phyloP scores from a whole-genome alignment of 345 rosid species.

The Eucalyptus victrix region DNA sequence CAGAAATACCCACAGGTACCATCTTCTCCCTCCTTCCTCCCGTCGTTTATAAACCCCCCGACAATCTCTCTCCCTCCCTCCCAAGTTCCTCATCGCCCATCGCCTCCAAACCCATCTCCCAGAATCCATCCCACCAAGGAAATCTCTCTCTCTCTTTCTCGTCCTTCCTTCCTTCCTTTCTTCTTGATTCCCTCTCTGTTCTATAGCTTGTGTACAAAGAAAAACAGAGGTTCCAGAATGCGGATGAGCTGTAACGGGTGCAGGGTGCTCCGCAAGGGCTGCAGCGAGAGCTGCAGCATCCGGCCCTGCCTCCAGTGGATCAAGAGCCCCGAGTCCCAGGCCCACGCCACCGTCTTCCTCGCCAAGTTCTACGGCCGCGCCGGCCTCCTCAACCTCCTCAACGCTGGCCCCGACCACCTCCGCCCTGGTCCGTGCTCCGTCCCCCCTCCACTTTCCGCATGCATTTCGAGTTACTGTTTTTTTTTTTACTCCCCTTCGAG shows the following conservation, averaged over 20 bases:
- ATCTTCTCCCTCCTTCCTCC: background rate
- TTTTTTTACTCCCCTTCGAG: accelerated
- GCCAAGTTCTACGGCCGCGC: constrained; percentile 98
- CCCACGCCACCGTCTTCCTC: constrained; percentile 92
- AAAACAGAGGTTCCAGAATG: constrained; percentile 7
- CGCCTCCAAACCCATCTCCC: background rate
- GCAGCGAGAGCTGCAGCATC: constrained; percentile 83
- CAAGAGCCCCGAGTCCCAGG: constrained; percentile 79
- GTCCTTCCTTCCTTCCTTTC: too few species aligned
- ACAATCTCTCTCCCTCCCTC: background rate
- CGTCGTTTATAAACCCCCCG: background rate
- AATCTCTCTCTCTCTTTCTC: background rate
- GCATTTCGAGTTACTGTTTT: background rate
- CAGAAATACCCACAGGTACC: background rate
- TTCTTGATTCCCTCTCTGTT: background rate
- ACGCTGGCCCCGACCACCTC: constrained; percentile 89
- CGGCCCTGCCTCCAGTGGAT: constrained; percentile 98
- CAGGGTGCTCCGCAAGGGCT: constrained; percentile 90
- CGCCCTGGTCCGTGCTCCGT: constrained; percentile 60
- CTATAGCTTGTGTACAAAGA: background rate
- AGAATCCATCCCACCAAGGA: background rate
- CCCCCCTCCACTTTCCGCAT: background rate
- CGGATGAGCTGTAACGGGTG: constrained; percentile 99
- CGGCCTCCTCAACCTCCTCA: constrained; percentile 91
- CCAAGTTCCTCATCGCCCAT: background rate